Percentiles rank a stretch among this genome's conserved stretches.
Evolutionary conservation across 768 basidiomycete species (phyloP).

Genomic region (Russula foetens): DNA sequence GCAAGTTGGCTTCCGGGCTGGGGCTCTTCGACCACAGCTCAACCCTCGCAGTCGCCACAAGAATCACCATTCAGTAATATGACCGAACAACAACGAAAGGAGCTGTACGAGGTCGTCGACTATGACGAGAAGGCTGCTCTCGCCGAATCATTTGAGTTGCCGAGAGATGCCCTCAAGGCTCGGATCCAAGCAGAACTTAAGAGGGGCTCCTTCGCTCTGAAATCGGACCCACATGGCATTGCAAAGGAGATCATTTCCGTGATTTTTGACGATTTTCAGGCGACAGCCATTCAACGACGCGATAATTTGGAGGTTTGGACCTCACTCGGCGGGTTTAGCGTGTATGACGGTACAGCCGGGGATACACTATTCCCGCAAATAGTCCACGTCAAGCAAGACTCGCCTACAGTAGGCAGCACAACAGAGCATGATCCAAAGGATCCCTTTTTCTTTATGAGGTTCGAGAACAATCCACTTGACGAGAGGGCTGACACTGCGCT

Average conservation of each 20-base stretch:
- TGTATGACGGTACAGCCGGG: conserved; percentile 85
- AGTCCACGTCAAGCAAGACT: conserved; percentile 54
- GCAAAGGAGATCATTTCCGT: conserved; percentile 73
- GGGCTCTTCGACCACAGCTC: conserved; percentile 42
- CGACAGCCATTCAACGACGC: conserved; percentile 75
- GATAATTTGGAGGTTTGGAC: conserved; percentile 82
- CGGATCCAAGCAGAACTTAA: conserved; percentile 71
- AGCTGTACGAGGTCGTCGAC: conserved; percentile 86
- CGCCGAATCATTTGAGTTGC: conserved; percentile 56
- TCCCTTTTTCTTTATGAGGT: conserved; percentile 84
- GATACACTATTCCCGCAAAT: conserved; percentile 83
- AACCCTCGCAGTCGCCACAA: conserved; percentile 30
- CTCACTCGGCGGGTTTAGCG: conserved; percentile 76
- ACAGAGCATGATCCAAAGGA: conserved; percentile 28
- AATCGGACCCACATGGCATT: conserved; percentile 57
- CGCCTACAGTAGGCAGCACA: background rate
- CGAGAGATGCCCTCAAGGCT: conserved; percentile 73
- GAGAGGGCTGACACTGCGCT: conserved; percentile 86
- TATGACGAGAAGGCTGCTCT: conserved; percentile 83
- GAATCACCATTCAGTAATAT: conserved; percentile 61
- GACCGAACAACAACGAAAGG: conserved; percentile 83
- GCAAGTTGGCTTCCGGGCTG: conserved; percentile 62
- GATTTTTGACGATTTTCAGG: conserved; percentile 81
- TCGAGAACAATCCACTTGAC: conserved; percentile 89
- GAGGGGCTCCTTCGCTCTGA: conserved; percentile 82